Percentiles rank a stretch among this genome's conserved stretches.
Conservation (phyloP, 805 yeast species). For the Starmerella khaoyaiensis region DNA sequence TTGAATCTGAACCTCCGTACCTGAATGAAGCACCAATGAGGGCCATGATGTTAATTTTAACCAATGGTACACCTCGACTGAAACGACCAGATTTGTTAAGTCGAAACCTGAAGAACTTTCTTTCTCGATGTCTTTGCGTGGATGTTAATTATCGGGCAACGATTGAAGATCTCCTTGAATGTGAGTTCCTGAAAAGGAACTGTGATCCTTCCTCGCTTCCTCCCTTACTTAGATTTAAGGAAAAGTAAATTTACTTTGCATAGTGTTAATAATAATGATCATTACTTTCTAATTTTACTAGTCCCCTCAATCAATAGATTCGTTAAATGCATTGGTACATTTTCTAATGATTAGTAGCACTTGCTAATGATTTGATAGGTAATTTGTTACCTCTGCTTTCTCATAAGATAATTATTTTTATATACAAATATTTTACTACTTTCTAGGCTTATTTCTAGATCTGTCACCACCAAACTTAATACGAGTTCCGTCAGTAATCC, state of each 20-base stretch:
- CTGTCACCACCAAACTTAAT: conserved; percentile 89
- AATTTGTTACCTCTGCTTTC: no score
- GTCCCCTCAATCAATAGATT: background rate
- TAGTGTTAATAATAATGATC: background rate
- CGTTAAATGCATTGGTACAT: no score
- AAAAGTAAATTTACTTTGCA: background rate
- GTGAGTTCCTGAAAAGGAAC: conserved; percentile 36
- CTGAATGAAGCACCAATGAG: conserved; percentile 66
- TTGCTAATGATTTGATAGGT: no score
- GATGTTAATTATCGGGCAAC: conserved; percentile 86
- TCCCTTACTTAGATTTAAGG: conserved; percentile 25
- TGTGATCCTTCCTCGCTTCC: conserved; percentile 26
- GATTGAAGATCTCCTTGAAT: conserved; percentile 74
- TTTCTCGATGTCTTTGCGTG: conserved; percentile 84
- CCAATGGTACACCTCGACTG: conserved; percentile 69
- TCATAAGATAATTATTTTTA: no score
- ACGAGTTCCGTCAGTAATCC: conserved; percentile 66
- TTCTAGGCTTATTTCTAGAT: conserved; percentile 58
- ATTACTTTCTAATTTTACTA: background rate
- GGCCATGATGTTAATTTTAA: conserved; percentile 63
- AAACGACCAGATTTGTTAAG: conserved; percentile 59
- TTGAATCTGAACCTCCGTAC: conserved; percentile 76
- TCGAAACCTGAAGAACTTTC: conserved; percentile 65
- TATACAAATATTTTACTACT: conserved; percentile 17
- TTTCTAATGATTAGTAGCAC: no score